A percentile compares a stretch with the other conserved stretches of the same genome.
Evolutionary conservation across 495 filamentous ascomycete genomes (phyloP).

Genomic region (Stereocaulon alpinum): DNA sequence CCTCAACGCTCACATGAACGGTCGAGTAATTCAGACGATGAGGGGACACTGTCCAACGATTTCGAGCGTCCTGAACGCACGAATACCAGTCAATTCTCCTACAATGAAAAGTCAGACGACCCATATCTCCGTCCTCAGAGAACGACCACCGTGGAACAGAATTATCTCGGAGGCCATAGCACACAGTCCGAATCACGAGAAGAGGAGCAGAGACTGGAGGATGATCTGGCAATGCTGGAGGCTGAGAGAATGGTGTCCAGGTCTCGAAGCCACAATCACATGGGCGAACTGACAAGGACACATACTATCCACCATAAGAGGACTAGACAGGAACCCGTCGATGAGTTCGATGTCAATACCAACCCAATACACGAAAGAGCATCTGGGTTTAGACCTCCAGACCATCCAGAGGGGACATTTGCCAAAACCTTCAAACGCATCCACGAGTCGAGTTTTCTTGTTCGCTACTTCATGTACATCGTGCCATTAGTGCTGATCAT

Average conservation of each 20-base stretch:
- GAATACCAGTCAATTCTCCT: slow-evolving; percentile 20
- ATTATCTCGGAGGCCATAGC: slow-evolving; percentile 23
- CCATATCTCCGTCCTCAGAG: neutral
- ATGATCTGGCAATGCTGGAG: slow-evolving; percentile 75
- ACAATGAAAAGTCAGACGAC: neutral
- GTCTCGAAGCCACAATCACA: slow-evolving; percentile 35
- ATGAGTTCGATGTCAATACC: slow-evolving; percentile 73
- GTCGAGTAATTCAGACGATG: slow-evolving; percentile 31
- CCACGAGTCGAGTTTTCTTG: slow-evolving; percentile 62
- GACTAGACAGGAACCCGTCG: slow-evolving; percentile 50
- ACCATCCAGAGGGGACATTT: slow-evolving; percentile 52
- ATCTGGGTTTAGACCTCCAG: slow-evolving; percentile 56
- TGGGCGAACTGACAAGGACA: slow-evolving; percentile 26
- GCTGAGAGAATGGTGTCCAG: slow-evolving; percentile 64
- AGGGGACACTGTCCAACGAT: slow-evolving; percentile 21
- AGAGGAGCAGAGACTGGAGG: slow-evolving; percentile 61
- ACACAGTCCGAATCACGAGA: slow-evolving; percentile 51
- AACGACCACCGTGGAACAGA: slow-evolving; percentile 19
- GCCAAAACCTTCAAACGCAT: slow-evolving; percentile 54
- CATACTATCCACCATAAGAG: slow-evolving; percentile 36
- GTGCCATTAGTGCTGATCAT: slow-evolving; percentile 62
- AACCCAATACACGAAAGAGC: slow-evolving; percentile 65
- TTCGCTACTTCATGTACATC: slow-evolving; percentile 85
- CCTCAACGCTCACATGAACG: slow-evolving; percentile 21
- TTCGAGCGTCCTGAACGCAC: slow-evolving; percentile 29